Base-by-base conservation (phyloP, 1,284 basidiomycete genomes). In the Fomitopsis betulina region DNA sequence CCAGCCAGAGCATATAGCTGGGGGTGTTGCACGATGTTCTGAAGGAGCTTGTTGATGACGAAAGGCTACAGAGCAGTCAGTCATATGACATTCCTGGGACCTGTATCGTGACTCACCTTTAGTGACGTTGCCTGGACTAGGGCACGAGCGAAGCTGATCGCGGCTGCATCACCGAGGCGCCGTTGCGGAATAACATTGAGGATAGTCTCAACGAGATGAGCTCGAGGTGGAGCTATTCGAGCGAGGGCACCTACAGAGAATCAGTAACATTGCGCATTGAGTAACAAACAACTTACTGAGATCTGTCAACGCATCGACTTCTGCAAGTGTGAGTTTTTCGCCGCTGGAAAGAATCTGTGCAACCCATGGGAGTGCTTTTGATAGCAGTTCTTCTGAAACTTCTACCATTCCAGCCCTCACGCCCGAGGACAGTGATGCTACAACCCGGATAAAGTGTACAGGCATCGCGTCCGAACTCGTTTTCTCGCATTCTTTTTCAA, bases 151-250 rank as follows among this genome's bases (percentile, higher is more conserved):
- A 96, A 75, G 0, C 74, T 65, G 6, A 93, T 65, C 8, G 78
- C 79, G 10, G 65, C 62, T 0, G 64, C 42, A 49, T 80, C 76
- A 0, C 73, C 67, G 12, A 94, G 71, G 15, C 83, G 78, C 60
- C 83, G 77, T 64, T 87, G 87, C 38, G 92, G 75, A 2, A 84
- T 78, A 0, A 85, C 83, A 6, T 81, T 81, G 37, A 96, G 67
- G 25, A 94, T 74, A 0, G 92, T 87, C 60, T 98, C 95, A 0
- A 84, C 85, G 7, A 89, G 71, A 62, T 88, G 82, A 1, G 79
- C 63, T 61, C 87, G 88, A 38, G 85, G 71, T 45, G 63, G 61
- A 19, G 71, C 61, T 5, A 72, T 63, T 2, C 53, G 62, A 53
- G 63, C 64, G 19, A 73, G 53, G 30, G 82, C 59, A 8, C 45